Evolutionary conservation across 106 monocot genomes (phyloP).

Genomic region (Dendrobium catenatum): DNA sequence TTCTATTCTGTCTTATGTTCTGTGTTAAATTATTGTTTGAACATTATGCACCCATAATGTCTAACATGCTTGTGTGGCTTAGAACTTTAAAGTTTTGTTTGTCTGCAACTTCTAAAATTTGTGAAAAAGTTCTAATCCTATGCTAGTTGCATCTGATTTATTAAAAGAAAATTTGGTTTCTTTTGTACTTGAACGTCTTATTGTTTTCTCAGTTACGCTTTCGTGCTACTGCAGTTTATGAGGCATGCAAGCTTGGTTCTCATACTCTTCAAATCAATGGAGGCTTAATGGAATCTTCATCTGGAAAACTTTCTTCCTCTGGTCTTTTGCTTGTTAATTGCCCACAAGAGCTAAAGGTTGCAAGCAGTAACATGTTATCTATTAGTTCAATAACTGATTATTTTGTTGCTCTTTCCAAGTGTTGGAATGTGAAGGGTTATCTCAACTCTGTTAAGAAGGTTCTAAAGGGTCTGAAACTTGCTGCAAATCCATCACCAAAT

Average conservation of each 20-base stretch:
- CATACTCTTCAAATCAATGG: slow-evolving; percentile 53
- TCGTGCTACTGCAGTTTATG: slow-evolving; percentile 62
- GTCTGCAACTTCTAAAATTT: background rate
- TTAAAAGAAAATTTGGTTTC: background rate
- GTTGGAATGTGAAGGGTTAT: slow-evolving; percentile 61
- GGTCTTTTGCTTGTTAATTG: slow-evolving; percentile 76
- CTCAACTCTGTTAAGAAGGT: slow-evolving; percentile 38
- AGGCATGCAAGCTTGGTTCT: slow-evolving; percentile 80
- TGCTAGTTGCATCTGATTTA: background rate
- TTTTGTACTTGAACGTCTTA: background rate
- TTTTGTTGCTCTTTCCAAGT: slow-evolving; percentile 50
- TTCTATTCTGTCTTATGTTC: background rate
- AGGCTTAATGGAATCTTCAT: slow-evolving; percentile 42
- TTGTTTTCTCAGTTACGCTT: background rate
- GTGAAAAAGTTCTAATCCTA: background rate
- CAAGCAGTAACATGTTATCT: slow-evolving; percentile 25
- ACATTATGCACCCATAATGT: background rate
- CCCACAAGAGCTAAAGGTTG: slow-evolving; percentile 60
- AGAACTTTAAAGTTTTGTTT: background rate
- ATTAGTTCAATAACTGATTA: slow-evolving; percentile 51
- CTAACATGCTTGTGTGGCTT: background rate
- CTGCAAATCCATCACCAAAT: slow-evolving; percentile 35
- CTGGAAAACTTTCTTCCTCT: slow-evolving; percentile 41
- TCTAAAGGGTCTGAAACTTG: slow-evolving; percentile 58
- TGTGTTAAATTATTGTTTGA: background rate